phyloP scores from a whole-genome alignment of 129 eudicot species.

The Chrysanthemum lavandulifolium region DNA sequence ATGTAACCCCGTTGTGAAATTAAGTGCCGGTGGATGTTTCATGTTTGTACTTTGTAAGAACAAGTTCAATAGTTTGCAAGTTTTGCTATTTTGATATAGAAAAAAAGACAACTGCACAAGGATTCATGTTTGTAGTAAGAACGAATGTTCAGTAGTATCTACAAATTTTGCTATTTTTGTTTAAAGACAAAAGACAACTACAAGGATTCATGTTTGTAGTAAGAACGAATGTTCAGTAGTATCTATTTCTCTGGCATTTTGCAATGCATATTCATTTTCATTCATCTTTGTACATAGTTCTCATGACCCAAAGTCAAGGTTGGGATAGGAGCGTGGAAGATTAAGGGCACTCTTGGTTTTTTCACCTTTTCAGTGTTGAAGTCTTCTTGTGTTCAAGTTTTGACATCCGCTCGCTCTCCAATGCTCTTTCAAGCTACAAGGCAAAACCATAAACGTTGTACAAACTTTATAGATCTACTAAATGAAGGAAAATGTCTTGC shows the following conservation, averaged over 20 bases:
- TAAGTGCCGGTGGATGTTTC: not conserved
- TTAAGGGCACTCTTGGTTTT: not conserved
- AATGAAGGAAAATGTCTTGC: not conserved
- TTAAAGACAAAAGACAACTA: no score
- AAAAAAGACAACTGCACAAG: no score
- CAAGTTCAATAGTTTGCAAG: not conserved
- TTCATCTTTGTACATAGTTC: no score
- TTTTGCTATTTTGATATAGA: slow-evolving; percentile 27
- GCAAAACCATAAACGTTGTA: slow-evolving; percentile 7
- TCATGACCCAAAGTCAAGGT: no score
- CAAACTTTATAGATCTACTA: not conserved
- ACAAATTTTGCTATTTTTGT: no score
- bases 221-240: no score
- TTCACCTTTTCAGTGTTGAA: slow-evolving; percentile 37
- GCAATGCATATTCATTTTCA: no score
- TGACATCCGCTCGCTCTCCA: slow-evolving; percentile 75
- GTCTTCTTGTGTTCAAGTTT: slow-evolving; percentile 81
- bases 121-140: no score
- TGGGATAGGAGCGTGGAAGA: not conserved
- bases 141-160: no score
- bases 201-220: no score
- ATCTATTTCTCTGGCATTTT: no score
- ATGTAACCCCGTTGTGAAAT: slow-evolving; percentile 69
- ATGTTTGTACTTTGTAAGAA: slow-evolving; percentile 15
- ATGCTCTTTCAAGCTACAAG: slow-evolving; percentile 80